phyloP scores from a whole-genome alignment of 2,329 filamentous ascomycete genomes.

The Cercospora sesami region DNA sequence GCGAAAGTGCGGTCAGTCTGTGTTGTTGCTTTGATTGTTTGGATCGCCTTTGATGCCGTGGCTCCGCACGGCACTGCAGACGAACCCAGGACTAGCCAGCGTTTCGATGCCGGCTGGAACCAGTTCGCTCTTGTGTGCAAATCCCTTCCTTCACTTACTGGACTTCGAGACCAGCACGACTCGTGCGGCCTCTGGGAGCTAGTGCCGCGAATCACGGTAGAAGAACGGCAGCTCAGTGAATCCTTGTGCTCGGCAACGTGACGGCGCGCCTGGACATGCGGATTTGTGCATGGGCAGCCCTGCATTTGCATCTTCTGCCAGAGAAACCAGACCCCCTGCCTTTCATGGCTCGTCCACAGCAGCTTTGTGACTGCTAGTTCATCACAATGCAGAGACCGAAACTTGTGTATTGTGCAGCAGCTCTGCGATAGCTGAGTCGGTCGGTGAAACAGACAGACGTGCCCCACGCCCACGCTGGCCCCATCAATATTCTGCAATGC shows the following conservation, averaged over 20 bases:
- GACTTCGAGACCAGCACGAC: not conserved
- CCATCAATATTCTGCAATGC: not conserved
- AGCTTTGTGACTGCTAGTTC: not conserved
- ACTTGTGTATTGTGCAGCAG: not conserved
- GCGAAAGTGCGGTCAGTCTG: constrained; percentile 4
- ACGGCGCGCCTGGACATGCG: constrained; percentile 7
- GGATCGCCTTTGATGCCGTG: not conserved
- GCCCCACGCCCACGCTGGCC: not conserved
- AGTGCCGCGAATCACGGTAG: constrained; percentile 9
- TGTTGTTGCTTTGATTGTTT: not conserved
- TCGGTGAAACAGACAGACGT: not conserved
- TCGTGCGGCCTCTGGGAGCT: not conserved
- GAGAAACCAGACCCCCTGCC: not conserved
- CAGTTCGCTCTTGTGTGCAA: not conserved
- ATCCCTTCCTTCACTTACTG: not conserved
- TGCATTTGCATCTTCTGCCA: constrained; percentile 6
- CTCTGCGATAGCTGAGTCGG: not conserved
- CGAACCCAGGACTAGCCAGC: not conserved
- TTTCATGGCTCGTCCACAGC: not conserved
- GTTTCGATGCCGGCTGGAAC: not conserved
- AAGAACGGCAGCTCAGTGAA: constrained; percentile 3
- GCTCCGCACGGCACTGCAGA: not conserved
- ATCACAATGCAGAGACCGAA: not conserved
- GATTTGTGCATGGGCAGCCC: not conserved
- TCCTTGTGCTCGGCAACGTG: constrained; percentile 7